Evolutionary conservation across 1,139 yeast genomes (phyloP).

Genomic region (Suhomyces atakaporum): DNA sequence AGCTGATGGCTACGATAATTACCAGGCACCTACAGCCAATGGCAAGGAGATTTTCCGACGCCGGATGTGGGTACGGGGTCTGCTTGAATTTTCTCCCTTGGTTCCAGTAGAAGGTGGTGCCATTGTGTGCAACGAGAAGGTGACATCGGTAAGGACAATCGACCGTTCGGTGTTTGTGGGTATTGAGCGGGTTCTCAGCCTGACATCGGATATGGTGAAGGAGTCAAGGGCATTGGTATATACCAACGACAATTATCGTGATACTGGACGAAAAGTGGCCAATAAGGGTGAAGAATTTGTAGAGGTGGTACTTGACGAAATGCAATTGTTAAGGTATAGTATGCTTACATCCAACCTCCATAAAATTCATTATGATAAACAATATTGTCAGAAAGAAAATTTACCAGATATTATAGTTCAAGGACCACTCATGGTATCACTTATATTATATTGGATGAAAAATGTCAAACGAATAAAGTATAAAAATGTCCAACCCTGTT

Average conservation of each 20-base stretch:
- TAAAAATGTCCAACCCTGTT: slow-evolving; percentile 53
- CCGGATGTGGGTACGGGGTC: slow-evolving; percentile 84
- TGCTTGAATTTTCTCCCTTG: slow-evolving; percentile 36
- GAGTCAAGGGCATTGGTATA: slow-evolving; percentile 41
- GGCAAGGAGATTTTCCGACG: slow-evolving; percentile 43
- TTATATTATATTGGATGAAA: slow-evolving; percentile 54
- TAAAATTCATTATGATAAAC: slow-evolving; percentile 69
- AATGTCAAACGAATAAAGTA: slow-evolving; percentile 39
- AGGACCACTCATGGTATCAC: slow-evolving; percentile 75
- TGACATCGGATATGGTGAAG: background rate
- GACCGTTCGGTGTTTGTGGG: slow-evolving; percentile 45
- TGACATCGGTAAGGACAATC: slow-evolving; percentile 37
- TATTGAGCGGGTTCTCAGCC: slow-evolving; percentile 40
- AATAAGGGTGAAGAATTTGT: background rate
- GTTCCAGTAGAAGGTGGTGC: no score
- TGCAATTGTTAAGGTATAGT: slow-evolving; percentile 58
- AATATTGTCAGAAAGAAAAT: slow-evolving; percentile 59
- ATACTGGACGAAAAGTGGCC: background rate
- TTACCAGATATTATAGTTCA: slow-evolving; percentile 68
- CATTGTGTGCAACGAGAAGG: slow-evolving; percentile 46
- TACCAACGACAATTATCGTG: slow-evolving; percentile 30
- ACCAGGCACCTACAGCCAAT: slow-evolving; percentile 62
- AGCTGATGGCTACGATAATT: slow-evolving; percentile 78
- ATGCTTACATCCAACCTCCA: slow-evolving; percentile 81
- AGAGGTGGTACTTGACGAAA: background rate